Conservation (phyloP, 1,139 yeast species). For the Taphrina pruni region DNA sequence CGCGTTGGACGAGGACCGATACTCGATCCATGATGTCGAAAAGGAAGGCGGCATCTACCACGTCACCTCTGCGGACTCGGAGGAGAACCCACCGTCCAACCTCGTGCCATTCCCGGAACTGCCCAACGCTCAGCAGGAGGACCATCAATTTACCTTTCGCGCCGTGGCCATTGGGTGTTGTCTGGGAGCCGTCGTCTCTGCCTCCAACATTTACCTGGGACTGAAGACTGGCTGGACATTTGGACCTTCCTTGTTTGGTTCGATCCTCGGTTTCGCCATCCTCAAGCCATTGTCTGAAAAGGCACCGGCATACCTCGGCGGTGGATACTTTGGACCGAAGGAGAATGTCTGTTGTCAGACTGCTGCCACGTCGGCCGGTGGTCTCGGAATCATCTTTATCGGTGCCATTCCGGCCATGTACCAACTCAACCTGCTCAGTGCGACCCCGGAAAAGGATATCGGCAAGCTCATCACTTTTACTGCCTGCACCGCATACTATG, state of each 20-base stretch:
- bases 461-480: slow-evolving; percentile 40
- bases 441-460: slow-evolving; percentile 35
- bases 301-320: slow-evolving; percentile 36
- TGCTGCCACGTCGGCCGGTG: slow-evolving; percentile 42
- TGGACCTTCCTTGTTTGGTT: slow-evolving; percentile 42
- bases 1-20: slow-evolving; percentile 9
- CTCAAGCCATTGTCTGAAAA: slow-evolving; percentile 27
- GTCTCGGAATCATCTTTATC: slow-evolving; percentile 40
- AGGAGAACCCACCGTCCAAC: slow-evolving; percentile 28
- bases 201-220: slow-evolving; percentile 43
- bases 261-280: slow-evolving; percentile 43
- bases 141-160: slow-evolving; percentile 36
- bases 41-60: slow-evolving; percentile 31
- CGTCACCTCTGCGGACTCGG: slow-evolving; percentile 19
- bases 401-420: slow-evolving; percentile 43
- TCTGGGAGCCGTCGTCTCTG: slow-evolving; percentile 41
- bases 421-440: slow-evolving; percentile 33
- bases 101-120: slow-evolving; percentile 38
- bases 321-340: slow-evolving; percentile 42
- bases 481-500: slow-evolving; percentile 42
- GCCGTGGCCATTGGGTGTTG: slow-evolving; percentile 38
- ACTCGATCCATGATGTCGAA: slow-evolving; percentile 13
- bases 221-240: slow-evolving; percentile 43
- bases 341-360: slow-evolving; percentile 41
- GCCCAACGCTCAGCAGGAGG: slow-evolving; percentile 39